Percentiles rank a stretch among this genome's conserved stretches.
Evolutionary conservation across 768 basidiomycete genomes (phyloP).

Genomic region (Pleurotus salmoneostramineus): DNA sequence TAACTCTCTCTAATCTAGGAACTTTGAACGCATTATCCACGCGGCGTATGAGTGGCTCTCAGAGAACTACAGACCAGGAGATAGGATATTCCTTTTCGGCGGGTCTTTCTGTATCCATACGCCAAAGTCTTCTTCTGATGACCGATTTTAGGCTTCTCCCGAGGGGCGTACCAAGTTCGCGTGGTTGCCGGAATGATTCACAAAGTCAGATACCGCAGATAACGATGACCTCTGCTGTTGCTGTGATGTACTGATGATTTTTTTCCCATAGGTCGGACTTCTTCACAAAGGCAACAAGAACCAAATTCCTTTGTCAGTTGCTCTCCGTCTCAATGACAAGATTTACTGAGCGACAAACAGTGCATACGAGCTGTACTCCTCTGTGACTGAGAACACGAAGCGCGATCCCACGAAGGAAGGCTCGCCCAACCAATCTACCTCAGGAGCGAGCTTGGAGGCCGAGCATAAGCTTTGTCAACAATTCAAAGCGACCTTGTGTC

Average conservation of each 20-base stretch:
- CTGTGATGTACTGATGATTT: neutral
- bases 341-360: neutral
- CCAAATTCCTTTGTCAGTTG: neutral
- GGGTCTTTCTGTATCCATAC: neutral
- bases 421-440: too few species aligned
- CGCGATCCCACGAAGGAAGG: too few species aligned
- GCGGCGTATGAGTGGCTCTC: conserved; percentile 26
- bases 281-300: neutral
- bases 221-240: neutral
- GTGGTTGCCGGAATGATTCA: conserved; percentile 24
- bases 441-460: too few species aligned
- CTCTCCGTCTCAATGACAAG: too few species aligned
- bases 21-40: conserved; percentile 19
- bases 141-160: conserved; percentile 22
- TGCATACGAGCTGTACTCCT: neutral
- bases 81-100: conserved; percentile 24
- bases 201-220: conserved; percentile 11
- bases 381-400: too few species aligned
- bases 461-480: conserved; percentile 11
- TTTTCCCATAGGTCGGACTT: conserved; percentile 12
- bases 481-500: conserved; percentile 17
- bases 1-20: conserved; percentile 22
- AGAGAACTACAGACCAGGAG: conserved; percentile 19
- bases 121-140: neutral
- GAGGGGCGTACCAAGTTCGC: conserved; percentile 30